Base-by-base conservation (phyloP, 306 rosid genomes). In the Casuarina cunninghamiana region DNA sequence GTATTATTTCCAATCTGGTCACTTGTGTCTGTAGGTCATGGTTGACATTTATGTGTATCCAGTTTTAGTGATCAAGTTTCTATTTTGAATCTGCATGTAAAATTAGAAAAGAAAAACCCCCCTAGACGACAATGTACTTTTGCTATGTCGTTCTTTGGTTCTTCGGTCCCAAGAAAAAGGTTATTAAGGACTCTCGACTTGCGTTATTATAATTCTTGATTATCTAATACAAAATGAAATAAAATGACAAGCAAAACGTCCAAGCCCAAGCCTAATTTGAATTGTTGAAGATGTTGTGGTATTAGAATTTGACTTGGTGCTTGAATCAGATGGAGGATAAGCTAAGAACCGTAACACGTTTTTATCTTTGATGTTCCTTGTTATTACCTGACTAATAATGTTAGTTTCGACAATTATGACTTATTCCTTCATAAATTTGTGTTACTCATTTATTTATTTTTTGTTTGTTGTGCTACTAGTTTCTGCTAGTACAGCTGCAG, bases 401-500 rank as follows among this genome's bases (percentile, higher is more conserved):
- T 6, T 55, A 35, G 9, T 10, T 32, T 21, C 1, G 65, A 58
- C 39, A 4, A 58, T 12, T 2, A 21, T 58, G 38, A 58, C 65
- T 7, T 35, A 10, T 58, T 7, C 9, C 6, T 32, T 26, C 0
- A 10, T 70, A 45, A 26, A 26, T 26, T 26, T 26, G 32, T 10
- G 11, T 70, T 16, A 3, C n/a, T 39, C 13, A 26, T 26, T 26
- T 26, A 26, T 26, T 26, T 26, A 26, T 0, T 7, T 38, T 39
- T n/a, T 38, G 1, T 54, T 10, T 53, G 44, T 45, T 77, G 77
- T 74, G 63, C 61, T 55, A 67, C 46, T 80, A 92, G 96, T 90
- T 85, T 91, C 97, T 10, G 86, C 87, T 43, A 82, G 69, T 73
- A 90, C 87, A 65, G 81, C 87, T 82, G 90, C 86, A 72, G 79